Base-by-base conservation (phyloP, 2,329 filamentous ascomycete species). In the Talaromyces sp. region DNA sequence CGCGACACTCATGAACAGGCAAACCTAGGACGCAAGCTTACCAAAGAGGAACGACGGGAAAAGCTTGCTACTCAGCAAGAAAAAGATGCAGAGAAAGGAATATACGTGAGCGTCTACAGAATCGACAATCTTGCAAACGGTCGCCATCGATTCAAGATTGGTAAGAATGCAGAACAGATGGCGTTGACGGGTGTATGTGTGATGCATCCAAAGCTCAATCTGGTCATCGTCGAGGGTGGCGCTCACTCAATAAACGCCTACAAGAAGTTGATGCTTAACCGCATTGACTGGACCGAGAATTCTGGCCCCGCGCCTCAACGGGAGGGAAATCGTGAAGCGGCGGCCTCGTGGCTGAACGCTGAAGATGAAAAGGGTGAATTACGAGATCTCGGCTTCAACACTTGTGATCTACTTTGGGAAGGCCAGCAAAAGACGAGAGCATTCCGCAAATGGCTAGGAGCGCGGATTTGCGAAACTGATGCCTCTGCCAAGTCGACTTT, bases 251-350 rank as follows among this genome's bases (percentile, higher is more conserved):
- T 95, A 72, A 87, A 86, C 58, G 88, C 88, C 65, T 98, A 93
- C 81, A 92, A 90, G 74, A 97, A 96, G 74, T 82, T 99, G 32
- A 93, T 99, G 91, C 81, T 96, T 51, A 88, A 93, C 68, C 92
- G 95, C 55, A 92, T 98, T 70, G 89, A 96, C 74, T 99, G 96
- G 95, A 90, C 89, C 2, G 93, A 98, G 72, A 96, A 96, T 68
- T 84, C 86, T 0, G 87, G 87, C 2, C 88, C 92, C 0, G 82
- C 86, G 49, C 82, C 70, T 10, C 60, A 62, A 47, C 51, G 60
- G 36, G 60, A 62, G 19, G 57, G 60, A 17, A 49, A 47, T 19
- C 81, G 83, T 61, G 85, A 84, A 62, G 83, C 84, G 1, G 81
- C 87, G 54, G 86, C 87, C 19, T 73, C 81, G 52, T 97, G 92